Evolutionary conservation across 306 rosid species (phyloP), one percentile per base, ranked within the genome.

Genomic region (Prunus campanulata): DNA sequence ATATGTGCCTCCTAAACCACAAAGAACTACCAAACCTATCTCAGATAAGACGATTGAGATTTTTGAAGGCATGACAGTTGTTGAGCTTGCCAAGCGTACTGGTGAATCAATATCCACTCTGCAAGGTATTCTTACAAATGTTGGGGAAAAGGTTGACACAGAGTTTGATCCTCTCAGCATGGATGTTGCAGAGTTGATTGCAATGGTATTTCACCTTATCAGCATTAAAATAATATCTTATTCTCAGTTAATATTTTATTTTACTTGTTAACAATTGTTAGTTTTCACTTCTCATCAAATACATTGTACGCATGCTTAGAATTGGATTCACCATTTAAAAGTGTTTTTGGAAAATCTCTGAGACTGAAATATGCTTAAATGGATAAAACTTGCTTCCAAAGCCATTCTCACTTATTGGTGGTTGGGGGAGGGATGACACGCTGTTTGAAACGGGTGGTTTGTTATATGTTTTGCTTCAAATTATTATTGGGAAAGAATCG

Each of bases 61-160:
- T 80, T 94, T 90, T 83, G 97, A 94, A 81, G 96, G 98, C 78
- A 94, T 94, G 95, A 85, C 95, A 61, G 77, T 89, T 65, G 86
- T 74, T 66, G 97, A 94, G 84, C 90, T 94, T 85, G 88, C 97
- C 39, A 92, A 89, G 85, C 93, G 91, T 74, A 77, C 92, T 18
- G 92, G 97, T 63, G 85, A 82, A 85, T 82, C 91, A 51, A 79
- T 79, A 75, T 74, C 91, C 70, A 75, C 86, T 67, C 80, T 95
- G 84, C 96, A 86, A 81, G 85, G 85, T 73, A 81, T 90, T 78
- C 96, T 95, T 61, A 66, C 83, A 49, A 89, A 84, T 78, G 88
- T 95, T 24, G 97, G 97, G 77, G 98, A 95, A 88, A 90, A 89
- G 75, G 75, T 88, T 86, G 85, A 78, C 79, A 88, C 97, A 15